Evolutionary conservation across 164 flowering plant genomes (phyloP), one percentile per base, ranked within the genome.

Genomic region (Amborella trichopoda): DNA sequence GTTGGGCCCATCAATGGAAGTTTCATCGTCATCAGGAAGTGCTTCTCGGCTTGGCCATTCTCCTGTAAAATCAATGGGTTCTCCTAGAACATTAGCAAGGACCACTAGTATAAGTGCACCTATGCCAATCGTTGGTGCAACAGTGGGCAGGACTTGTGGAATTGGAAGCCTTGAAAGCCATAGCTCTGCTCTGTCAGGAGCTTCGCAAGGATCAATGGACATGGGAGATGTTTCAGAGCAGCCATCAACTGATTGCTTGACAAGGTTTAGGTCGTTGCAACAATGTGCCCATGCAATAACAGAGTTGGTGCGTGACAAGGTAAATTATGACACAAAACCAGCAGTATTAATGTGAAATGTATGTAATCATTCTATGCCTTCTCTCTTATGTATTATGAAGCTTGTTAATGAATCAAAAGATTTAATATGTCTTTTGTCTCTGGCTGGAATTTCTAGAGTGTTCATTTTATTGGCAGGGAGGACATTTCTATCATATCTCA

Each of bases 301-400:
- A 24, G 94, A 78, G 58, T 62, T 93, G 57, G 83, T 83, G 23
- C 64, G 68, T 54, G 91, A 80, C 46, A 93, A 80, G 91, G 99
- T 82, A 68, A 56, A 36, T 45, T 12, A 10, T 38, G 34, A 6
- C 34, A 30, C 13, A 30, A 6, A 6, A 30, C 34, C 34, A 6
- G 34, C 9, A 30, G 6, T 30, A 30, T 30, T 6, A 6, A 30
- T 6, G 34, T 30, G 34, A 30, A 13, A 13, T 30, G 9, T 30
- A 13, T 30, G 34, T 23, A 23, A 5, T 1, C 26, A 16, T 32
- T 10, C 3, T 22, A 27, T 40, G 48, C 16, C 33, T 32, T 55
- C 28, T 26, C 30, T 38, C 11, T 14, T 5, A 9, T 38, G 12
- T n/a, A n/a, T n/a, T n/a, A n/a, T n/a, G n/a, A n/a, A n/a, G n/a